phyloP scores from a whole-genome alignment of 2,329 filamentous ascomycete genomes.

The Fusarium sp. region DNA sequence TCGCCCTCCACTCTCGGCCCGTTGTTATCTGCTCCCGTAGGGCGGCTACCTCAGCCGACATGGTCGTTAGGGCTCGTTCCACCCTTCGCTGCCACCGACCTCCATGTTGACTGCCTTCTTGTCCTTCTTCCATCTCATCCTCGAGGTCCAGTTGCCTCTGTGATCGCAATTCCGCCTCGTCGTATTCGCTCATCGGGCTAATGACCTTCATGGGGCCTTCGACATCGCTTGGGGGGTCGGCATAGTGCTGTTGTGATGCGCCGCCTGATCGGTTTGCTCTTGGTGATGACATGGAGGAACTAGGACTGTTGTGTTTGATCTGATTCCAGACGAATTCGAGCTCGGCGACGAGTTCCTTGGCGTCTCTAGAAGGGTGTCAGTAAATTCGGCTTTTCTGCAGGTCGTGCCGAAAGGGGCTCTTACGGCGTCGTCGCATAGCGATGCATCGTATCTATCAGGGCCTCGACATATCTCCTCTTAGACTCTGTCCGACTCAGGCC shows the following conservation, averaged over 20 bases:
- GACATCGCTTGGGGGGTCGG: slow-evolving; percentile 59
- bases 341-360: slow-evolving; percentile 87
- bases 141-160: slow-evolving; percentile 59
- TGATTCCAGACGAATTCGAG: slow-evolving; percentile 99
- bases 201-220: slow-evolving; percentile 75
- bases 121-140: slow-evolving; percentile 55
- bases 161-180: slow-evolving; percentile 71
- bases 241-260: slow-evolving; percentile 55
- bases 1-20: slow-evolving; percentile 76
- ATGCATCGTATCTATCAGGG: slow-evolving; percentile 96
- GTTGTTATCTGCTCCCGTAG: slow-evolving; percentile 89
- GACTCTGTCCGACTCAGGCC: slow-evolving; percentile 89
- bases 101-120: slow-evolving; percentile 44
- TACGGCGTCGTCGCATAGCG: slow-evolving; percentile 88
- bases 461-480: slow-evolving; percentile 93
- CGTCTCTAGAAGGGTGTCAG: slow-evolving; percentile 66
- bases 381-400: background rate
- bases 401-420: slow-evolving; percentile 45
- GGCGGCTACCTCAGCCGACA: slow-evolving; percentile 93
- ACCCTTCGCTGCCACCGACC: slow-evolving; percentile 83
- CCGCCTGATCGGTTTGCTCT: slow-evolving; percentile 52
- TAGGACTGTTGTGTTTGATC: slow-evolving; percentile 85
- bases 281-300: slow-evolving; percentile 68
- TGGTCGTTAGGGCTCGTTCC: slow-evolving; percentile 85
- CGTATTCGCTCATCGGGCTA: slow-evolving; percentile 86